These are phyloP conservation scores for Candida tetrigidarum DNA, from an alignment of 1,139 yeast genomes.

Conservation along the genomic window DNA sequence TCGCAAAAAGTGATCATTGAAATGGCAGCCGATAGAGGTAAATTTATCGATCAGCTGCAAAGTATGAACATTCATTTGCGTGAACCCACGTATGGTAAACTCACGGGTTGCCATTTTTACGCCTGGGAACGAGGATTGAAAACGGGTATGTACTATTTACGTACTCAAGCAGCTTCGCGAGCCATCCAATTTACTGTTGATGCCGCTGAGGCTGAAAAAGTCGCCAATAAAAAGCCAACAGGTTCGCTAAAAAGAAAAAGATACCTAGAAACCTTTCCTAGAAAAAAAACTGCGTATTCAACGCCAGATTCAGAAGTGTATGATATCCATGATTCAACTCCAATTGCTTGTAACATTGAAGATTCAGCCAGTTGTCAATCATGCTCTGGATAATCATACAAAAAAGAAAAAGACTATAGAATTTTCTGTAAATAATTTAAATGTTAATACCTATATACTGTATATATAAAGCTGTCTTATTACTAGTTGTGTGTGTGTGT, in stretches of 20 bases:
- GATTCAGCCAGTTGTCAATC: constrained; percentile 46
- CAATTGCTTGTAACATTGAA: constrained; percentile 41
- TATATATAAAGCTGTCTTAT: too few species aligned
- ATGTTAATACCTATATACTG: constrained; percentile 6
- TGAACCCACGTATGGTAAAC: constrained; percentile 89
- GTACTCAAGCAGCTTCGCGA: constrained; percentile 94
- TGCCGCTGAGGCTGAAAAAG: constrained; percentile 28
- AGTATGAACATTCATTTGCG: constrained; percentile 84
- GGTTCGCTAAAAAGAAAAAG: constrained; percentile 24
- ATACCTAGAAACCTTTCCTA: constrained; percentile 20
- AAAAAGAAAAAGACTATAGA: neutral
- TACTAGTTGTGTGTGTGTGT: too few species aligned
- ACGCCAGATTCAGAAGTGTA: constrained; percentile 21
- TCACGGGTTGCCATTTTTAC: constrained; percentile 97
- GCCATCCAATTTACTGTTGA: constrained; percentile 94
- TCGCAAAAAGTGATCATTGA: constrained; percentile 88
- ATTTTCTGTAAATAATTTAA: neutral
- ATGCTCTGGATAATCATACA: constrained; percentile 42
- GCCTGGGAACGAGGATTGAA: constrained; percentile 97
- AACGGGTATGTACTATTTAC: constrained; percentile 97
- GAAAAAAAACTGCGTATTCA: constrained; percentile 12
- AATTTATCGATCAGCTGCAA: constrained; percentile 94
- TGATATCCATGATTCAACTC: constrained; percentile 38
- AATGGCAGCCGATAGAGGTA: constrained; percentile 95
- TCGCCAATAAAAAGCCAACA: constrained; percentile 9